These are phyloP conservation scores for Flaveria bidentis DNA, from an alignment of 129 eudicot species.

Conservation along the genomic window DNA sequence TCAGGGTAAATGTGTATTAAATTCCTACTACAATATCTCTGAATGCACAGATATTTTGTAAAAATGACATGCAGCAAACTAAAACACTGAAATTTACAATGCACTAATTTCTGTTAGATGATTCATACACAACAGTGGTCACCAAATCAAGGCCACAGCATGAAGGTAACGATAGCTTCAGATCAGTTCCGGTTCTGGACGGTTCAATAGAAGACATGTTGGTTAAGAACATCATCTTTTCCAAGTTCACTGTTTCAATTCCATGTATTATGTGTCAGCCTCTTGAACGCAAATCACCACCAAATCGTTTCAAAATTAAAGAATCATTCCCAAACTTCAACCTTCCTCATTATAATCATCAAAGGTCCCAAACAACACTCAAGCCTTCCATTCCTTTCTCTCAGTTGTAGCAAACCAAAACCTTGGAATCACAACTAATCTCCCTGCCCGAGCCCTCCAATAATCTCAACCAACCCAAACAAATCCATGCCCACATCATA, in stretches of 20 bases:
- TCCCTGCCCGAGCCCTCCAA: constrained; percentile 7
- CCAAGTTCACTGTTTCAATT: neutral
- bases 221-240: neutral
- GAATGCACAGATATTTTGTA: neutral
- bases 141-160: neutral
- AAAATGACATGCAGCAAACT: neutral
- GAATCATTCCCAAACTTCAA: constrained; percentile 4
- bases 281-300: neutral
- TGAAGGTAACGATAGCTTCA: neutral
- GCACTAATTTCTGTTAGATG: neutral
- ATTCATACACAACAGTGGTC: neutral
- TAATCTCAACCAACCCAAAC: constrained; percentile 35
- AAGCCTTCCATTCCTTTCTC: constrained; percentile 3
- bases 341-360: constrained; percentile 13
- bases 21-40: neutral
- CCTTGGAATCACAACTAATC: constrained; percentile 5
- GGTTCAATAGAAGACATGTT: neutral
- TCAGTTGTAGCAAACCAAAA: constrained; percentile 13
- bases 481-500: constrained; percentile 54
- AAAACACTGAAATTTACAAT: neutral
- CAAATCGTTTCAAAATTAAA: neutral
- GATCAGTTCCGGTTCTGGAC: neutral
- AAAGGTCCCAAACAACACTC: constrained; percentile 1
- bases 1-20: neutral
- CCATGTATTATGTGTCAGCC: neutral